Evolutionary conservation across 106 monocot genomes (phyloP).

Genomic region (Dendrobium catenatum): DNA sequence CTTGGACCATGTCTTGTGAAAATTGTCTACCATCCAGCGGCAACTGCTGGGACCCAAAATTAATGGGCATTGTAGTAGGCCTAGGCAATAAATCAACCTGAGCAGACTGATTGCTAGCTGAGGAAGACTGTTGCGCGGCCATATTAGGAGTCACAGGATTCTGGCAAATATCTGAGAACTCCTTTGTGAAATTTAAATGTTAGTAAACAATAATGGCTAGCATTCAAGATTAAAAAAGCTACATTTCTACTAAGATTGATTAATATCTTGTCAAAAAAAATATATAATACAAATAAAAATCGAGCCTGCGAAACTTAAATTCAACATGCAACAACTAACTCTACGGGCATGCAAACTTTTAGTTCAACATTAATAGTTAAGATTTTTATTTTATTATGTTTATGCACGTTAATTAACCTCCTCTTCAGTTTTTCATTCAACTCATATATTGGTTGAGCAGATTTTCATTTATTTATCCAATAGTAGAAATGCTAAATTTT

Average conservation of each 20-base stretch:
- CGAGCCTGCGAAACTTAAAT: background rate
- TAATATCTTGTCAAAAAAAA: background rate
- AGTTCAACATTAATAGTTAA: too few species aligned
- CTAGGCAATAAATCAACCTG: slow-evolving; percentile 26
- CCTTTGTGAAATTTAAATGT: background rate
- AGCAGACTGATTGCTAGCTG: slow-evolving; percentile 27
- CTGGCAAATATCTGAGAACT: background rate
- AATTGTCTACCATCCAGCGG: slow-evolving; percentile 11
- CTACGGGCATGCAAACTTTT: too few species aligned
- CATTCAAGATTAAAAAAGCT: background rate
- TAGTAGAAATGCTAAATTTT: too few species aligned
- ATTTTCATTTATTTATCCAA: too few species aligned
- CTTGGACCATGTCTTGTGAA: slow-evolving; percentile 12
- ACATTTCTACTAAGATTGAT: background rate
- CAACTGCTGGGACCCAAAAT: slow-evolving; percentile 23
- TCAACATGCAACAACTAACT: too few species aligned
- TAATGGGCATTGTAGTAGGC: slow-evolving; percentile 22
- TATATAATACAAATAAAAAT: background rate
- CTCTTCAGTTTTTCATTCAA: too few species aligned
- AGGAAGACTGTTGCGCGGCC: slow-evolving; percentile 19
- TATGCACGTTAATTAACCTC: too few species aligned
- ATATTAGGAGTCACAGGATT: slow-evolving; percentile 15
- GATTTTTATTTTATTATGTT: too few species aligned
- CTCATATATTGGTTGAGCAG: too few species aligned
- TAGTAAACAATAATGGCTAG: background rate